These are phyloP conservation scores for Dacryopinax primogenitus DNA, from an alignment of 768 basidiomycete genomes.

Conservation along the genomic window DNA sequence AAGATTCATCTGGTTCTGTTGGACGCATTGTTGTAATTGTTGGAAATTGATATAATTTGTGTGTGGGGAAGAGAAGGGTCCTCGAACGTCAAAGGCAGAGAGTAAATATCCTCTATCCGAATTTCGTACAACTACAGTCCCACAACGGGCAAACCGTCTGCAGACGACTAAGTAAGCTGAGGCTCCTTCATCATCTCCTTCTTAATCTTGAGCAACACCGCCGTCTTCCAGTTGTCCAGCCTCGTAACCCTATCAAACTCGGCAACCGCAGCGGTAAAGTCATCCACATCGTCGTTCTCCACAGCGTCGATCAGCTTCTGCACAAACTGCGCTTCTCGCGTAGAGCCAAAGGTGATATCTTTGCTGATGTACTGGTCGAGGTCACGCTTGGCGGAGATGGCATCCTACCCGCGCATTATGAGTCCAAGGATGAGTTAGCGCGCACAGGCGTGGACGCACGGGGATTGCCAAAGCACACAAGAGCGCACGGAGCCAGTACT, in stretches of 20 bases:
- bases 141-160: background rate
- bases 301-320: conserved; percentile 64
- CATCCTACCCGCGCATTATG: conserved; percentile 42
- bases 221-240: conserved; percentile 94
- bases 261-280: conserved; percentile 70
- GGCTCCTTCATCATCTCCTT: conserved; percentile 52
- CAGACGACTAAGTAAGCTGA: conserved; percentile 26
- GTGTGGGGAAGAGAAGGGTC: background rate
- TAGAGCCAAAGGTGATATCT: conserved; percentile 74
- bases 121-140: conserved; percentile 3
- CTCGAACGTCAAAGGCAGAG: background rate
- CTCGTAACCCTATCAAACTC: conserved; percentile 88
- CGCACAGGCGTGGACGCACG: conserved; percentile 41
- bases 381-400: conserved; percentile 69
- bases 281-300: conserved; percentile 54
- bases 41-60: too few relatives aligned
- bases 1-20: background rate
- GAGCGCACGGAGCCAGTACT: conserved; percentile 82
- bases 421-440: background rate
- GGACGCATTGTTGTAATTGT: background rate
- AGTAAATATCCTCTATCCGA: conserved; percentile 1
- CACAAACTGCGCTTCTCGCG: conserved; percentile 85
- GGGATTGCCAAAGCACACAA: conserved; percentile 80
- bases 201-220: conserved; percentile 82
- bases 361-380: conserved; percentile 62